phyloP scores from a whole-genome alignment of 106 monocot genomes.

The Chionographis japonica region DNA sequence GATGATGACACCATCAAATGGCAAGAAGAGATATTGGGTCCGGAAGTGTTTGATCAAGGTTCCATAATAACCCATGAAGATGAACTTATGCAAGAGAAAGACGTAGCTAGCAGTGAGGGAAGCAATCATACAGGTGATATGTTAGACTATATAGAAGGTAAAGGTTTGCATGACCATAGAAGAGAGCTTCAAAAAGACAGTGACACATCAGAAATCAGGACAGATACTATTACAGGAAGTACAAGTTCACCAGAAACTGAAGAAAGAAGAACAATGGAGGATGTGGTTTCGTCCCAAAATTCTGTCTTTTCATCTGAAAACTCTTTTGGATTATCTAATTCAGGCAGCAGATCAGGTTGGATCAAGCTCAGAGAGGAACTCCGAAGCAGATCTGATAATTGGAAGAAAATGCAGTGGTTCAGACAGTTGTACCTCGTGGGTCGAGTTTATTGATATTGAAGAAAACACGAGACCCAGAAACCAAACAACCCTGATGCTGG shows the following conservation, averaged over 20 bases:
- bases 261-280: constrained; percentile 19
- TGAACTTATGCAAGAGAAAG: constrained; percentile 6
- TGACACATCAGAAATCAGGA: not conserved
- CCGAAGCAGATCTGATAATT: not conserved
- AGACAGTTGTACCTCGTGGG: no score
- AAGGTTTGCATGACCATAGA: not conserved
- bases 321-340: constrained; percentile 26
- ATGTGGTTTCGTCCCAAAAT: constrained; percentile 34
- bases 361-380: constrained; percentile 4
- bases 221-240: not conserved
- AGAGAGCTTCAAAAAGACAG: not conserved
- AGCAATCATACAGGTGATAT: not conserved
- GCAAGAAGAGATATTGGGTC: not conserved
- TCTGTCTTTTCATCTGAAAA: constrained; percentile 38
- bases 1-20: not conserved
- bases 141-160: not conserved
- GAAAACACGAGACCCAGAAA: no score
- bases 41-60: constrained; percentile 2
- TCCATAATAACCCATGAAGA: constrained; percentile 5
- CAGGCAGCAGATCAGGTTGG: constrained; percentile 11
- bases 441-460: no score
- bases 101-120: constrained; percentile 2
- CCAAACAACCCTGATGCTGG: no score
- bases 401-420: no score
- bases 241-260: constrained; percentile 7